Percentiles rank a stretch among this genome's conserved stretches.
Conservation (phyloP, 2,329 filamentous ascomycete species). For the Fusarium austroafricanum region DNA sequence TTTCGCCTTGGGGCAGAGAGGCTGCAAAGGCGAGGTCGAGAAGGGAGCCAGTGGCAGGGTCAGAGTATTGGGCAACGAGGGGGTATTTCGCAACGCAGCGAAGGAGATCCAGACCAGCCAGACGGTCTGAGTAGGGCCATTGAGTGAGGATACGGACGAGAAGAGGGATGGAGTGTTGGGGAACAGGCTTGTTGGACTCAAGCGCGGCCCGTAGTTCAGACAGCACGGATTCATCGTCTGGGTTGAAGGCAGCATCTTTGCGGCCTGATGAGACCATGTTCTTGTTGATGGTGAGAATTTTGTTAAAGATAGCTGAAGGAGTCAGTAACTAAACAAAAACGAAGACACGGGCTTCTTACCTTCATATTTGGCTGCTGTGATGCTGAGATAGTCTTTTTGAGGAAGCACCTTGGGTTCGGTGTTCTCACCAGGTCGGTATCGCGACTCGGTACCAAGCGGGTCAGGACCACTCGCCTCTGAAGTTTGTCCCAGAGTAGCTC, state of each 20-base stretch:
- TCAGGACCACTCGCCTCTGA: conserved; percentile 68
- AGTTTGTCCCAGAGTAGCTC: conserved; percentile 79
- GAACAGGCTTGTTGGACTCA: conserved; percentile 65
- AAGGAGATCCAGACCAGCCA: conserved; percentile 87
- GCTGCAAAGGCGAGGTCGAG: conserved; percentile 64
- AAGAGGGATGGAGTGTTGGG: conserved; percentile 67
- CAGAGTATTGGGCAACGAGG: conserved; percentile 70
- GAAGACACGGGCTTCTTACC: conserved; percentile 49
- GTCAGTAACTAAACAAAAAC: not conserved
- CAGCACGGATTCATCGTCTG: conserved; percentile 74
- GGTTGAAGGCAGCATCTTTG: conserved; percentile 80
- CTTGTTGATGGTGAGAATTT: conserved; percentile 80
- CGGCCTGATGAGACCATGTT: conserved; percentile 76
- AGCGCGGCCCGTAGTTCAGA: conserved; percentile 71
- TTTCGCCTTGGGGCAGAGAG: conserved; percentile 59
- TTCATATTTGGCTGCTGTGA: conserved; percentile 77
- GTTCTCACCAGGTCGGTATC: conserved; percentile 76
- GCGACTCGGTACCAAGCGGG: conserved; percentile 80
- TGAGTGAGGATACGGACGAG: conserved; percentile 77
- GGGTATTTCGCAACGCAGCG: conserved; percentile 82
- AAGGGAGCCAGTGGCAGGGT: conserved; percentile 66
- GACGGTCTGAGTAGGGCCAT: conserved; percentile 84
- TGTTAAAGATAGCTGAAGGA: conserved; percentile 74
- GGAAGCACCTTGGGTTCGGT: conserved; percentile 73
- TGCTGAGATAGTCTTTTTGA: conserved; percentile 81